Evolutionary conservation across 179 eudicot species (phyloP).

Genomic region (Carnegiea gigantea): DNA sequence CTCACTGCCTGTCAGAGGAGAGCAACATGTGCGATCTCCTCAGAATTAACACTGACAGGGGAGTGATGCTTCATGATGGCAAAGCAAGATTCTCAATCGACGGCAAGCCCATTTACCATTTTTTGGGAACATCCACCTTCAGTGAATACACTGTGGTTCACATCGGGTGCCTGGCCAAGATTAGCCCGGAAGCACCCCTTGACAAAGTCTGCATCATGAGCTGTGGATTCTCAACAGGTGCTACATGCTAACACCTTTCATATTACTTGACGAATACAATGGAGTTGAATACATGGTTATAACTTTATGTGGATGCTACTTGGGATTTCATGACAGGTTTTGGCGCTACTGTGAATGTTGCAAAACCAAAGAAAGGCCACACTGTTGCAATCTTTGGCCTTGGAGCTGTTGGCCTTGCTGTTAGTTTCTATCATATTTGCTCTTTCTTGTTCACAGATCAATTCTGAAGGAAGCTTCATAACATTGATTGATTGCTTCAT

Average conservation of each 20-base stretch:
- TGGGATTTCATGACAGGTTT: constrained; percentile 32
- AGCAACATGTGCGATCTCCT: constrained; percentile 56
- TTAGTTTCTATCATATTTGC: constrained; percentile 17
- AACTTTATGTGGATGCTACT: neutral
- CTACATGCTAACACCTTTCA: neutral
- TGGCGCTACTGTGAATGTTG: constrained; percentile 56
- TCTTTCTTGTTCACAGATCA: neutral
- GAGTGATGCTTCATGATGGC: constrained; percentile 43
- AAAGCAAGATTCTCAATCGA: constrained; percentile 37
- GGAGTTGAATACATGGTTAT: neutral
- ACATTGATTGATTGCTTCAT: neutral
- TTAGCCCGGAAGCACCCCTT: constrained; percentile 45
- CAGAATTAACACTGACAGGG: constrained; percentile 47
- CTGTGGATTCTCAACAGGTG: constrained; percentile 51
- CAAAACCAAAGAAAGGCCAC: constrained; percentile 48
- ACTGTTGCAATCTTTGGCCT: constrained; percentile 48
- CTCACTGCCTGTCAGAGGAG: constrained; percentile 50
- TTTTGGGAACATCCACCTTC: constrained; percentile 49
- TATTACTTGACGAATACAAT: neutral
- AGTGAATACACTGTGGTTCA: constrained; percentile 47
- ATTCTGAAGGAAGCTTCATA: neutral
- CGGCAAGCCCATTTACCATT: constrained; percentile 39
- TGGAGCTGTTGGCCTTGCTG: constrained; percentile 57
- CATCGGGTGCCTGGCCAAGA: constrained; percentile 45
- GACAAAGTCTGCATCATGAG: constrained; percentile 51